Percentiles rank a stretch among this genome's conserved stretches.
Conservation (phyloP, 2,329 filamentous ascomycete genomes). For the Trichoderma arundinaceum region DNA sequence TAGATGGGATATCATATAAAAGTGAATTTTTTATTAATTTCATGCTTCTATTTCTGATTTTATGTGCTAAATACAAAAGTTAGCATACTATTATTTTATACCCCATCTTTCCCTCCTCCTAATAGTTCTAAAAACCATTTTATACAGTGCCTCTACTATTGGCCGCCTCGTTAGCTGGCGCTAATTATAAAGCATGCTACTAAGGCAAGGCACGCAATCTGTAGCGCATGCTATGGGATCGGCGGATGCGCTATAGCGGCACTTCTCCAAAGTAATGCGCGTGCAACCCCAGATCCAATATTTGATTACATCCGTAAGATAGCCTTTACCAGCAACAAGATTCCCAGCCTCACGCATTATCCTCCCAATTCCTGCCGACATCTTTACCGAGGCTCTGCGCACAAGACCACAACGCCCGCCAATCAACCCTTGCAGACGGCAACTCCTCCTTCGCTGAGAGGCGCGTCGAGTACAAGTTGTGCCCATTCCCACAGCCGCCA, state of each 20-base stretch:
- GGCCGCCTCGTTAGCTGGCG: too few species aligned
- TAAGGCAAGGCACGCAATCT: slow-evolving; percentile 22
- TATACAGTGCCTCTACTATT: too few species aligned
- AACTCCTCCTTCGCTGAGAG: neutral
- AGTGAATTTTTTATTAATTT: too few species aligned
- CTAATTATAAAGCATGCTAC: too few species aligned
- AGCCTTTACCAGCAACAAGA: neutral
- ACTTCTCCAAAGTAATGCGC: slow-evolving; percentile 1
- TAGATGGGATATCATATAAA: too few species aligned
- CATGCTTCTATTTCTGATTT: too few species aligned
- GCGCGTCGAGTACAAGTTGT: slow-evolving; percentile 9
- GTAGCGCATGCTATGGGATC: slow-evolving; percentile 11
- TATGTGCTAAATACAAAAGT: too few species aligned
- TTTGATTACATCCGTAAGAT: neutral
- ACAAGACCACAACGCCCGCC: too few species aligned
- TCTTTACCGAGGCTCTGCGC: neutral
- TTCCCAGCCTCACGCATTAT: neutral
- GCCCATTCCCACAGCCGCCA: slow-evolving; percentile 36
- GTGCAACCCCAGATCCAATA: slow-evolving; percentile 1
- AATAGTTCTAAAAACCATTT: too few species aligned
- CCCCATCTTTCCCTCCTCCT: too few species aligned
- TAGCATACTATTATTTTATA: too few species aligned
- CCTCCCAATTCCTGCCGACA: neutral
- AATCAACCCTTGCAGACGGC: neutral
- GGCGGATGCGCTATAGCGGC: slow-evolving; percentile 5